phyloP scores from a whole-genome alignment of 768 basidiomycete species.

The Auricularia cornea region DNA sequence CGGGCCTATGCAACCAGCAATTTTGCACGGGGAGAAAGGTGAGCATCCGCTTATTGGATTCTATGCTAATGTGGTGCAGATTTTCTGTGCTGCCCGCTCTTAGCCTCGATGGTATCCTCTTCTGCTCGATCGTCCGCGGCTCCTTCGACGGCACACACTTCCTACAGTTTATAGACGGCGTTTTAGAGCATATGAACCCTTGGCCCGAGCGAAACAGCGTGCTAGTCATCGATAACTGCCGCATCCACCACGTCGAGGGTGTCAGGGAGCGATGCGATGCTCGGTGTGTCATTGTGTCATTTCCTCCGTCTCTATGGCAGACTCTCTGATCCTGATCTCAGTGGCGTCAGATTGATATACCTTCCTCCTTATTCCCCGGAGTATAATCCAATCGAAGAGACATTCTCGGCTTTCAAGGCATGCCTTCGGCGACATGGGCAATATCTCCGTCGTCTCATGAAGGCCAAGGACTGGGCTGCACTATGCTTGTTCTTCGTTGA shows the following conservation, averaged over 20 bases:
- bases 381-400: constrained; percentile 28
- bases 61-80: background rate
- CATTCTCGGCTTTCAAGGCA: constrained; percentile 20
- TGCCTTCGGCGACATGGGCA: constrained; percentile 1
- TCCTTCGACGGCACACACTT: constrained; percentile 6
- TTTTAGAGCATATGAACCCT: constrained; percentile 23
- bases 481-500: background rate
- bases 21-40: constrained; percentile 5
- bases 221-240: constrained; percentile 29
- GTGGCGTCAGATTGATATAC: background rate
- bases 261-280: constrained; percentile 18
- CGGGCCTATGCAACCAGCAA: background rate
- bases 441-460: background rate
- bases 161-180: constrained; percentile 3
- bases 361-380: constrained; percentile 29
- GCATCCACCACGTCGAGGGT: constrained; percentile 28
- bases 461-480: background rate
- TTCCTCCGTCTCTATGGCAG: background rate
- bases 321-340: background rate
- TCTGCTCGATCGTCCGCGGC: constrained; percentile 4
- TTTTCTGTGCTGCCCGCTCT: constrained; percentile 12
- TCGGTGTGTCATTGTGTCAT: constrained; percentile 10
- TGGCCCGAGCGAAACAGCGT: constrained; percentile 24
- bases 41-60: background rate
- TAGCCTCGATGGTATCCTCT: constrained; percentile 9